phyloP scores from a whole-genome alignment of 768 basidiomycete species.

The Leccinum subtestaceum region DNA sequence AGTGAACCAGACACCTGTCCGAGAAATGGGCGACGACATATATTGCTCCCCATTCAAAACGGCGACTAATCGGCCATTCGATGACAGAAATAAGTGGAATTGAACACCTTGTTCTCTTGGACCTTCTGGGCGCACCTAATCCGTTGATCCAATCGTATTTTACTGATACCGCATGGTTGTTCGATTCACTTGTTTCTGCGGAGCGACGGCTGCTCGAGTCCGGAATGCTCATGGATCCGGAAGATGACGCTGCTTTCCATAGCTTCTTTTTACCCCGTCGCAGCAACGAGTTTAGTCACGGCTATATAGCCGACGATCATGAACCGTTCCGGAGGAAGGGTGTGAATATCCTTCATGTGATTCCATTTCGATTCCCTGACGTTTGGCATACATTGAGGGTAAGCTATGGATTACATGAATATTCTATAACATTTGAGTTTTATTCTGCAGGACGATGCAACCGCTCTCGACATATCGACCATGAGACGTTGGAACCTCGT shows the following conservation, averaged over 20 bases:
- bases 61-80: constrained; percentile 53
- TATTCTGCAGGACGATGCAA: constrained; percentile 75
- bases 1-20: constrained; percentile 71
- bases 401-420: constrained; percentile 23
- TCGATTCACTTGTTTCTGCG: constrained; percentile 68
- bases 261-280: constrained; percentile 68
- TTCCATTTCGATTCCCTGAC: constrained; percentile 80
- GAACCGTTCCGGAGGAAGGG: constrained; percentile 82
- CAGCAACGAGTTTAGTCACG: constrained; percentile 37
- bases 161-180: constrained; percentile 90
- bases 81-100: constrained; percentile 70
- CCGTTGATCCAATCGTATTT: constrained; percentile 82
- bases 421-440: not conserved
- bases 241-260: constrained; percentile 41
- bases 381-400: constrained; percentile 88
- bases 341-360: constrained; percentile 87
- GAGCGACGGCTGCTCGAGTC: constrained; percentile 68
- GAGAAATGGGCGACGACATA: constrained; percentile 77
- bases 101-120: constrained; percentile 89
- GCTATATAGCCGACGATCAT: constrained; percentile 89
- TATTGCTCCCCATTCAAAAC: constrained; percentile 55
- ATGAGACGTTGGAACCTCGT: constrained; percentile 90
- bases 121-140: constrained; percentile 78
- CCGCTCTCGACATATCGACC: constrained; percentile 79
- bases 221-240: constrained; percentile 55